Percentiles rank a stretch among this genome's conserved stretches.
Evolutionary conservation across 2,329 filamentous ascomycete genomes (phyloP).

Genomic region (Cercospora berteroae): DNA sequence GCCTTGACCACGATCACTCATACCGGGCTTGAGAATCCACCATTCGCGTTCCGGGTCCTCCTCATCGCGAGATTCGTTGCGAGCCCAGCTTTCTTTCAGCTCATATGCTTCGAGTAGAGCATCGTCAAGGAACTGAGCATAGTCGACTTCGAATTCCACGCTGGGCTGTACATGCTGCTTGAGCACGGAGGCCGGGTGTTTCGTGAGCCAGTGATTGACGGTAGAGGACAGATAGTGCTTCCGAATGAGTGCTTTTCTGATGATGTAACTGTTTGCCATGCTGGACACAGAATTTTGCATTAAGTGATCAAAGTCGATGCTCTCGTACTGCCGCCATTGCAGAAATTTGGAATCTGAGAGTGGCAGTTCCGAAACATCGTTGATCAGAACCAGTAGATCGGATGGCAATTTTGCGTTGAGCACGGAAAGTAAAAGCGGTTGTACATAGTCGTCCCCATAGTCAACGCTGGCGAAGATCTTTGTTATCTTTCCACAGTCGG

Average conservation of each 20-base stretch:
- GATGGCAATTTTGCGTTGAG: slow-evolving; percentile 61
- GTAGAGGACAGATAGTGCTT: slow-evolving; percentile 92
- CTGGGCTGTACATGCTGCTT: slow-evolving; percentile 69
- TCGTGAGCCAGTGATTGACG: slow-evolving; percentile 79
- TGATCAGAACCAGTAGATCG: slow-evolving; percentile 38
- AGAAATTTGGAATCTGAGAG: slow-evolving; percentile 55
- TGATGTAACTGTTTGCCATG: slow-evolving; percentile 85
- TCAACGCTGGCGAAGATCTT: slow-evolving; percentile 69
- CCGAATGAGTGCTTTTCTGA: slow-evolving; percentile 91
- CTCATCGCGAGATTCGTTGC: slow-evolving; percentile 56
- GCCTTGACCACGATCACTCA: slow-evolving; percentile 94
- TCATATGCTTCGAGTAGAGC: slow-evolving; percentile 83
- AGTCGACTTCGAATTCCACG: slow-evolving; percentile 91
- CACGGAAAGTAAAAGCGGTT: slow-evolving; percentile 77
- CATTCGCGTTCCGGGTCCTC: slow-evolving; percentile 57
- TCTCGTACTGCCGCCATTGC: slow-evolving; percentile 84
- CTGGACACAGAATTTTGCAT: slow-evolving; percentile 60
- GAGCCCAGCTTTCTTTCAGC: slow-evolving; percentile 71
- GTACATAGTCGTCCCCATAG: slow-evolving; percentile 86
- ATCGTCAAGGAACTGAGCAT: slow-evolving; percentile 93
- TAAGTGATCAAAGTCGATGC: slow-evolving; percentile 77
- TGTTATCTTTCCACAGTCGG: background rate
- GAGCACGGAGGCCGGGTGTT: slow-evolving; percentile 71
- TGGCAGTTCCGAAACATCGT: slow-evolving; percentile 56
- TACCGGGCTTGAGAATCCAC: slow-evolving; percentile 98